Base-by-base conservation (phyloP, 495 filamentous ascomycete genomes). In the Rhypophila decipiens region DNA sequence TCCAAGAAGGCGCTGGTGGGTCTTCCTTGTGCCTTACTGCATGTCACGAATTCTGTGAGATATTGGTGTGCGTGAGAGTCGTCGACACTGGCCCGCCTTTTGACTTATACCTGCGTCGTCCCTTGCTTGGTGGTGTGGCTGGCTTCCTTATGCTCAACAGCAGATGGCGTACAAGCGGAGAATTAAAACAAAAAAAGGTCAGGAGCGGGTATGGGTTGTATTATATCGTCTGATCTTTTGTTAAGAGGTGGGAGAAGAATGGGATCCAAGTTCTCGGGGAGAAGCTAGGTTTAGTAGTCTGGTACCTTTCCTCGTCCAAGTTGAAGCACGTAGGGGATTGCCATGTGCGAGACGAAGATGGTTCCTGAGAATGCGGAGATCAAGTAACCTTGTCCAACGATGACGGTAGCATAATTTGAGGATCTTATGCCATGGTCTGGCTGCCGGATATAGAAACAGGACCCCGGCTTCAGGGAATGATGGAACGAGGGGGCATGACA, bases 401-500 rank as follows among this genome's bases (percentile, higher is more conserved):
- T 68, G 66, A 68, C 67, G 61, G 66, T 68, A 72, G 68, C 71
- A 74, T 75, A 75, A 74, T 73, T 70, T 69, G 72, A 61, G 65
- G 68, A 71, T 75, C 72, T 75, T 74, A 75, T 73, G 71, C 70
- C 67, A 74, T 73, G 70, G 70, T 65, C 53, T 67, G 55, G 59
- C 59, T 70, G 61, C 68, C 66, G 68, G 66, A 73, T 74, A 71
- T 71, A 71, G 69, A 70, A 68, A 61, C 60, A 55, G 56, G 60
- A 64, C 60, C 67, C 67, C 61, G 59, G 70, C 66, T 56, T 61
- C 61, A 67, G 60, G 63, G 58, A 63, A 66, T 70, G 70, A 72
- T 71, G 69, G 68, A 71, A 66, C 61, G 65, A 63, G 66, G 67
- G 64, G 63, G 64, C 58, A 67, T 67, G 62, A 60, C 62, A 54